Evolutionary conservation across 169 alveolate species (phyloP), one percentile per base, ranked within the genome.

Genomic region (Cardiosporidium cionae): DNA sequence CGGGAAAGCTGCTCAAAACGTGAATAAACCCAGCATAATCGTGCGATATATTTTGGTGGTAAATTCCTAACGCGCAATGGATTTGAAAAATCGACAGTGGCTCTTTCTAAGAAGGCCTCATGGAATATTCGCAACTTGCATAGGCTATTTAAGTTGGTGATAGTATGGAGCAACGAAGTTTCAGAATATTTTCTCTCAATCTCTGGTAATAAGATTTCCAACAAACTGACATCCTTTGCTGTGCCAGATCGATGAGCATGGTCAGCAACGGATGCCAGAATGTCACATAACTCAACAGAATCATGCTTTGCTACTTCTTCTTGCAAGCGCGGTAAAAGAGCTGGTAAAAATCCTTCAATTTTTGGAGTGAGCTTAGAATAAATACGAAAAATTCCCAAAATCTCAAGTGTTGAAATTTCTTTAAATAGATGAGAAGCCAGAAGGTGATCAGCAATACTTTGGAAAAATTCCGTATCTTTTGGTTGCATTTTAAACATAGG

Each of bases 31-130:
- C 76, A 70, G 32, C 34, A 23, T 22, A 35, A 25, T 52, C 25
- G 76, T 2, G 76, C 67, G 70, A 70, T 32, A 29, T 9, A 70
- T n/a, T 70, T 70, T 27, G 76, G 76, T 1, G 76, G 76, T 33
- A 70, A 33, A 6, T 25, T 36, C 32, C 27, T 23, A 9, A 70
- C 28, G 29, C 52, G n/a, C 3, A 25, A 7, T 6, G 4, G 28
- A 52, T 70, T 44, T 7, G 44, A 54, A 23, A 70, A 9, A 33
- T 70, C 52, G 34, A 32, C 0, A 35, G 71, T 34, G 2, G 31
- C 53, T 32, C 7, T 36, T 33, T 70, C 3, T 33, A 31, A 9
- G 72, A 53, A 63, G 1, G 5, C 52, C 7, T 23, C 27, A 52
- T 70, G 76, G 3, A 27, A 23, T 22, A 70, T 7, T 25, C 52